Evolutionary conservation across 2,329 filamentous ascomycete genomes (phyloP), one percentile per base, ranked within the genome.

Genomic region (Didymella lethalis): DNA sequence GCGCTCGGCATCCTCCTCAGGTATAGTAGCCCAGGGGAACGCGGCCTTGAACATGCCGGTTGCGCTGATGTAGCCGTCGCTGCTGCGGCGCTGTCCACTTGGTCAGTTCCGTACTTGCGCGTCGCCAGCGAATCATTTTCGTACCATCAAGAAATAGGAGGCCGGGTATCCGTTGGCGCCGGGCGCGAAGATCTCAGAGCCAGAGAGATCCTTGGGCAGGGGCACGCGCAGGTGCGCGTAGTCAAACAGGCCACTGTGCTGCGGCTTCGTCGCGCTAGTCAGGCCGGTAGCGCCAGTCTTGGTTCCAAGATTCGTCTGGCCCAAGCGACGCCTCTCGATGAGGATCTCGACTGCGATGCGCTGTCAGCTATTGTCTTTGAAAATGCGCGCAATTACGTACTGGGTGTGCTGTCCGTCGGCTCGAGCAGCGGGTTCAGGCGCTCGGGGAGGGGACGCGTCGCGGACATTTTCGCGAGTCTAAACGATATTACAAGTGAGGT

Each of bases 211-310:
- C 78, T 93, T 95, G 48, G 95, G 95, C 46, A 99, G 82, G 14
- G 95, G 94, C 61, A 93, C 94, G 73, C 94, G 90, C 48, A 99
- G 84, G 76, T 99, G 95, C 65, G 93, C 94, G 78, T 99, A 99
- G 79, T 98, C 95, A 76, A 99, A 97, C 46, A 89, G 87, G 50
- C 92, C 92, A 61, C 95, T 83, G 67, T 90, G 88, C 66, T 89
- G 84, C 46, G 87, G 83, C 75, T 92, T 91, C 56, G 88, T 86
- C 64, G 92, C 89, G 77, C 88, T 90, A 38, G 86, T 85, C 10
- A 86, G 86, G 59, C 86, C 87, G n/a, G 89, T 82, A 68, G 90
- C 88, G 32, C 89, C 88, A 71, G 92, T 88, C 81, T 93, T 95
- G 51, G 93, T 88, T 10, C 89, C 88, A 64, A 99, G 85, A 78